Base-by-base conservation (phyloP, 345 rosid genomes). In the Brassica nigra region DNA sequence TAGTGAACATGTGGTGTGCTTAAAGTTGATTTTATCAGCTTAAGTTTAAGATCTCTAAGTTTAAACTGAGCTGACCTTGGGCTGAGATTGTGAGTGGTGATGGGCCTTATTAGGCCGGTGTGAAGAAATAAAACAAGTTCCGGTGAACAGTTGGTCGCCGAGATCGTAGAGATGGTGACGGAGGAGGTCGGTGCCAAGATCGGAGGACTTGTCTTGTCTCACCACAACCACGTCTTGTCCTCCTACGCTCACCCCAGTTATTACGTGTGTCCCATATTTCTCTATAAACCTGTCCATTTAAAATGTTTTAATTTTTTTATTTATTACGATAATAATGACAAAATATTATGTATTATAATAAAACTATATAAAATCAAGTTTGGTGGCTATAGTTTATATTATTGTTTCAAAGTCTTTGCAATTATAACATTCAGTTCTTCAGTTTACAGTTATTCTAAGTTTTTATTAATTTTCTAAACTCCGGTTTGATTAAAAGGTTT, bases 191-290 rank as follows among this genome's bases (percentile, higher is more conserved):
- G 90, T 82, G 18, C 64, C 86, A 70, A 91, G 52, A 55, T 75
- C 88, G 2, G 93, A 88, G 63, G 91, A 86, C 58, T 61, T 81
- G 57, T 91, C 91, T 77, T 93, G 98, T 80, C 87, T 90, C 20
- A 92, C 94, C 59, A 84, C 67, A 6, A 95, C 86, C 65, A 90
- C 70, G 68, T 95, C 98, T 20, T 89, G 81, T 9, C 99, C 99
- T 8, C 99, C 99, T 3, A 95, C 78, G 36, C 94, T 82, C 20
- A 95, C 39, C 54, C 98, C 99, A 62, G 86, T 92, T 10, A 93
- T 81, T 3, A 95, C 71, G 73, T 95, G 99, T 29, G 99, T 95
- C 36, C 99, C 99, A 66, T 91, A 93, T 70, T 79, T 91, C 82
- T 89, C 90, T 15, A 95, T 93, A 78, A 95, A 95, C 79, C 99